These are phyloP conservation scores for Gnomoniopsis smithogilvyi DNA, from an alignment of 2,329 filamentous ascomycete species.

Conservation along the genomic window DNA sequence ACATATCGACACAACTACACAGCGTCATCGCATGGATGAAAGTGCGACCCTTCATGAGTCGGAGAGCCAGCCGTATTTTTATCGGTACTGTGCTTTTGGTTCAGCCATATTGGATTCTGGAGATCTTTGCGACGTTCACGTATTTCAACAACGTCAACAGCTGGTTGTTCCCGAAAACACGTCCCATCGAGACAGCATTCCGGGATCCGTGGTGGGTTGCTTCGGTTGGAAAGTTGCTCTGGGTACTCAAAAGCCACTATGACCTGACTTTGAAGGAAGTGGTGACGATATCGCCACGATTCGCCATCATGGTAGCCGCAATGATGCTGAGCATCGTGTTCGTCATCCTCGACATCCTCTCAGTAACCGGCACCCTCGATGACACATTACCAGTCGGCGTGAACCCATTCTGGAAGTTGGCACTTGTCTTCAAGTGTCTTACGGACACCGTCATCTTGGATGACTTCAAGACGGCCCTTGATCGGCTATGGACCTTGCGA, in stretches of 20 bases:
- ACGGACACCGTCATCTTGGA: conserved; percentile 65
- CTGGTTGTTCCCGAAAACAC: conserved; percentile 6
- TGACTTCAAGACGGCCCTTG: conserved; percentile 61
- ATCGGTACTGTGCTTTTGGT: conserved; percentile 56
- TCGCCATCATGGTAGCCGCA: conserved; percentile 57
- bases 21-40: conserved; percentile 69
- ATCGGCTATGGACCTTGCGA: conserved; percentile 23
- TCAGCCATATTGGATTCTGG: conserved; percentile 62
- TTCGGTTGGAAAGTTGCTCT: conserved; percentile 56
- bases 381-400: conserved; percentile 40
- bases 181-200: conserved; percentile 10
- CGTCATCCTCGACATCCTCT: conserved; percentile 58
- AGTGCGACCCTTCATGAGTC: conserved; percentile 56
- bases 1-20: conserved; percentile 61
- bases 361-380: conserved; percentile 49
- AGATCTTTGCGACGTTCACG: conserved; percentile 63
- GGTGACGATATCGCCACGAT: conserved; percentile 59
- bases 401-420: conserved; percentile 62
- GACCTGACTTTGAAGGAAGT: conserved; percentile 56
- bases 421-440: conserved; percentile 64
- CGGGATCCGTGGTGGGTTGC: conserved; percentile 68
- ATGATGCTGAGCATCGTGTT: conserved; percentile 61
- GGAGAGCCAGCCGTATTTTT: conserved; percentile 49
- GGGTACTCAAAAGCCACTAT: conserved; percentile 61
- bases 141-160: conserved; percentile 42